These are phyloP conservation scores for Phytophthora rubi DNA, from an alignment of 352 stramenopile genomes.

Conservation along the genomic window DNA sequence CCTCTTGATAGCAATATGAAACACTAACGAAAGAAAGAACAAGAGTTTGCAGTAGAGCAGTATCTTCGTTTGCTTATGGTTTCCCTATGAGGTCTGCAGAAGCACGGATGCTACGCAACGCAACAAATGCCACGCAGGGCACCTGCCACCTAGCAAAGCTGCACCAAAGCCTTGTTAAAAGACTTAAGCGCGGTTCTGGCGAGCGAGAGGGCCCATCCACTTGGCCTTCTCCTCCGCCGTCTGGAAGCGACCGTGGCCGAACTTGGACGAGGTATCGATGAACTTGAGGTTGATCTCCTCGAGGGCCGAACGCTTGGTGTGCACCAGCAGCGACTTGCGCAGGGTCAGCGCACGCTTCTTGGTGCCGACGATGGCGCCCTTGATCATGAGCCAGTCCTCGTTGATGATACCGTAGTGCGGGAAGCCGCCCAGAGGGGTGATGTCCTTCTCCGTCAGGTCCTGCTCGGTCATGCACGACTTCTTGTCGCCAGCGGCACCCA, in stretches of 20 bases:
- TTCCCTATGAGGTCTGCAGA: constrained; percentile 20
- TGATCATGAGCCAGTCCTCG: constrained; percentile 99
- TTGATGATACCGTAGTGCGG: constrained; percentile 99
- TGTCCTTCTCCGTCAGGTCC: constrained; percentile 99
- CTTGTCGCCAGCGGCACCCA: constrained; percentile 93
- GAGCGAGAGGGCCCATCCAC: constrained; percentile 97
- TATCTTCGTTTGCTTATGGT: constrained; percentile 47
- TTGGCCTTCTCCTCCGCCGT: constrained; percentile 99
- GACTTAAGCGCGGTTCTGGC: constrained; percentile 89
- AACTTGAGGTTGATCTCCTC: constrained; percentile 97
- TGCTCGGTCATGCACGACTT: constrained; percentile 98
- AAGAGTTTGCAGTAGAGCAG: constrained; percentile 47
- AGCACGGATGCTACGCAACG: constrained; percentile 31
- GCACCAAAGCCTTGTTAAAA: constrained; percentile 21
- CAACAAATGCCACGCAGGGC: constrained; percentile 23
- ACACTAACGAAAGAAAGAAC: constrained; percentile 3
- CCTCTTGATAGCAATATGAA: not conserved
- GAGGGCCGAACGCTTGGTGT: constrained; percentile 97
- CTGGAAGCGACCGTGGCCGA: constrained; percentile 99
- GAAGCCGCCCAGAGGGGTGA: constrained; percentile 99
- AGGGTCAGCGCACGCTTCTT: constrained; percentile 99
- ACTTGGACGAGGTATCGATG: constrained; percentile 98
- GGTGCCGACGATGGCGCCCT: constrained; percentile 97
- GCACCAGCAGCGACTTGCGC: constrained; percentile 98
- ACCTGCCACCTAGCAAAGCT: constrained; percentile 26